Percentiles rank a stretch among this genome's conserved stretches.
These are phyloP conservation scores for Leccinum olivaceopallidum DNA, from an alignment of 768 basidiomycete genomes.

Conservation along the genomic window DNA sequence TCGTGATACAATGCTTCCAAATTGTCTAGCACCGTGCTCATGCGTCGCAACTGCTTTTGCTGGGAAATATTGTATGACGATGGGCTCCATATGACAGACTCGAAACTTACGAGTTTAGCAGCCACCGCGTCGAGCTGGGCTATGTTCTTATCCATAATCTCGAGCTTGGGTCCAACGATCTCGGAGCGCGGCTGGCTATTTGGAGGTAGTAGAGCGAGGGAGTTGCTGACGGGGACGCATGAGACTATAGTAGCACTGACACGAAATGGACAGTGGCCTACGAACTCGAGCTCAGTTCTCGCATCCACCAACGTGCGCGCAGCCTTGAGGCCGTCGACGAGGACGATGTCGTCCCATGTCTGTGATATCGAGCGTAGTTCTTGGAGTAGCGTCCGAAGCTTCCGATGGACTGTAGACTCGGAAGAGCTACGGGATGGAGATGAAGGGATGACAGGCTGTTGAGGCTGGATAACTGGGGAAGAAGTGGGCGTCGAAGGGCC, in stretches of 20 bases:
- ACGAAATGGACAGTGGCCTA: constrained; percentile 12
- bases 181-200: constrained; percentile 55
- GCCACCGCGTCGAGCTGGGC: constrained; percentile 57
- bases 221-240: constrained; percentile 49
- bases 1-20: constrained; percentile 67
- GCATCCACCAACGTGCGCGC: constrained; percentile 70
- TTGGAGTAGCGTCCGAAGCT: constrained; percentile 63
- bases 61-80: constrained; percentile 28
- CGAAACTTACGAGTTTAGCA: constrained; percentile 59
- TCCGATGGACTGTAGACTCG: constrained; percentile 84
- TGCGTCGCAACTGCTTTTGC: constrained; percentile 71
- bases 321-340: constrained; percentile 78
- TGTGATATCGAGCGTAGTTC: constrained; percentile 63
- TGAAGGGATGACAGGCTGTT: constrained; percentile 35
- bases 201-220: constrained; percentile 51
- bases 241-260: neutral
- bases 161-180: constrained; percentile 65
- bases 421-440: constrained; percentile 40
- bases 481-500: constrained; percentile 76
- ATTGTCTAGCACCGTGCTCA: constrained; percentile 62
- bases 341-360: constrained; percentile 84
- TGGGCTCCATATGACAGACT: neutral
- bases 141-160: constrained; percentile 66
- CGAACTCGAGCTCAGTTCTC: constrained; percentile 84
- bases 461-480: constrained; percentile 55